Evolutionary conservation across 495 filamentous ascomycete species (phyloP).

Genomic region (Annulohypoxylon stygium): DNA sequence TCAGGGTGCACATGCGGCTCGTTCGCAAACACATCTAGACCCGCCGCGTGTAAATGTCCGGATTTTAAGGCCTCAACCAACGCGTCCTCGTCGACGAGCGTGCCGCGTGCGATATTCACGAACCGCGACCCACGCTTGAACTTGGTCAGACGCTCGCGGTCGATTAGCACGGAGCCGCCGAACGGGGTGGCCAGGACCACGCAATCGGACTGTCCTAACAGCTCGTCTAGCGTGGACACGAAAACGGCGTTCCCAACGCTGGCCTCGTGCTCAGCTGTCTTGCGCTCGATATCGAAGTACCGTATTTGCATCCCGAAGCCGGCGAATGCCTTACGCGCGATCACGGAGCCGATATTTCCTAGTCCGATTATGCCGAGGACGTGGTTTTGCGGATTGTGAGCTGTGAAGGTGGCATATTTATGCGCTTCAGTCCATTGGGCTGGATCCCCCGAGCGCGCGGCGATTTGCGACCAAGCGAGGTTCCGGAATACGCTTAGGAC

Average conservation of each 20-base stretch:
- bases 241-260: not conserved
- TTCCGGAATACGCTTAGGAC: conserved; percentile 7
- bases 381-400: conserved; percentile 4
- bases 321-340: conserved; percentile 1
- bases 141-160: not conserved
- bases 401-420: not conserved
- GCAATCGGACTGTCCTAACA: not conserved
- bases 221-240: not conserved
- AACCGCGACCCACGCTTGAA: conserved; percentile 5
- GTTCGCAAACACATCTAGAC: conserved; percentile 2
- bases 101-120: conserved; percentile 10
- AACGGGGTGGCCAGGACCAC: conserved; percentile 1
- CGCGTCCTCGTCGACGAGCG: conserved; percentile 7
- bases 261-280: not conserved
- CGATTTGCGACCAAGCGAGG: conserved; percentile 4
- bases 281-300: conserved; percentile 2
- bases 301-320: not conserved
- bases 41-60: not conserved
- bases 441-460: not conserved
- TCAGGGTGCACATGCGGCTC: not conserved
- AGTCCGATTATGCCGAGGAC: not conserved
- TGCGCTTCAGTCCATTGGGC: not conserved
- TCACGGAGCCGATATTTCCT: not conserved
- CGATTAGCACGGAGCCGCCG: not conserved
- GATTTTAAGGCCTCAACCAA: not conserved